Conservation (phyloP, 441 rosid genomes). For the Euphorbia schlechtendalii region DNA sequence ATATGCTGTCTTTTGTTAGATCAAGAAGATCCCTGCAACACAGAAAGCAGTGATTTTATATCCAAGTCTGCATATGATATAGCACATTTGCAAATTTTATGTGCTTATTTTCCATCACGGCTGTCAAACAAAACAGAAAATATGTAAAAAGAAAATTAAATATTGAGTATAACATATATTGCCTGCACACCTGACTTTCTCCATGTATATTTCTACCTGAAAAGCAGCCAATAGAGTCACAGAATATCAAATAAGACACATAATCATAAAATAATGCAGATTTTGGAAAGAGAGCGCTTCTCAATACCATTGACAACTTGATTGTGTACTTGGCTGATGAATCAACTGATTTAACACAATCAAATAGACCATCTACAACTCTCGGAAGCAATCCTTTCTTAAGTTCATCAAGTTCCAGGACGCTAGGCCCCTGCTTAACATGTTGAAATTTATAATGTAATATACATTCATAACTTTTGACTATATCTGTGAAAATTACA, state of each 20-base stretch:
- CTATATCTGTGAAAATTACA: conserved; percentile 7
- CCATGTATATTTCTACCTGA: conserved; percentile 92
- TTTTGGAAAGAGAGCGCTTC: not conserved
- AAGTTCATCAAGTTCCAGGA: conserved; percentile 45
- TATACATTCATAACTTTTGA: not conserved
- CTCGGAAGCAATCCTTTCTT: conserved; percentile 71
- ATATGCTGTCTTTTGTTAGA: conserved; percentile 69
- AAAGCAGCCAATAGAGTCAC: conserved; percentile 10
- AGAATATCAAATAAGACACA: conserved; percentile 5
- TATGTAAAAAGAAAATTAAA: conserved; percentile 1
- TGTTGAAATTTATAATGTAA: conserved; percentile 3
- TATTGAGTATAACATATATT: not conserved
- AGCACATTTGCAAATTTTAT: not conserved
- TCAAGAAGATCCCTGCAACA: conserved; percentile 68
- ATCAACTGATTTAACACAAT: conserved; percentile 33
- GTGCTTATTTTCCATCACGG: not conserved
- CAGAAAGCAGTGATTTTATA: conserved; percentile 9
- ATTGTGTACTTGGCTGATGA: conserved; percentile 33
- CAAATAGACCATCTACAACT: conserved; percentile 55
- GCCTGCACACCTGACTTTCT: conserved; percentile 62
- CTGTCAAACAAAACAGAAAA: not conserved
- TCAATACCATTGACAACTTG: conserved; percentile 59
- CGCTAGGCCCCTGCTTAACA: conserved; percentile 51
- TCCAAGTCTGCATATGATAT: not conserved
- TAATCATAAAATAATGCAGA: conserved; percentile 5